These are phyloP conservation scores for Penicillium canescens DNA, from an alignment of 495 filamentous ascomycete species.

Conservation along the genomic window DNA sequence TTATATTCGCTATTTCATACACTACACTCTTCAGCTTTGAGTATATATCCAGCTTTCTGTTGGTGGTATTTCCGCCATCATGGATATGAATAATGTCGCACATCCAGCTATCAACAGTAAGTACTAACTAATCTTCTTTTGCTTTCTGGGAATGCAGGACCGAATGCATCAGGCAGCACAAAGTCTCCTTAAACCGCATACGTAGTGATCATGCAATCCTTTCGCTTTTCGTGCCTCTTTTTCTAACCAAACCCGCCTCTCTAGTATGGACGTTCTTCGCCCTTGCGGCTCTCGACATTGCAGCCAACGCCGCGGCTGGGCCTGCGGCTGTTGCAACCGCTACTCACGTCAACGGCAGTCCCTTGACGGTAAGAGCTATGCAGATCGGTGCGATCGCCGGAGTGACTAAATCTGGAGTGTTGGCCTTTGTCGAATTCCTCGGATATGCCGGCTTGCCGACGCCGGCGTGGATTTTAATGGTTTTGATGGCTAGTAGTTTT, in stretches of 20 bases:
- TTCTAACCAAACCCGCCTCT: neutral
- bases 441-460: constrained; percentile 14
- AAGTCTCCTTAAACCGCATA: too few relatives aligned
- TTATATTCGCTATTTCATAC: neutral
- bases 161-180: too few relatives aligned
- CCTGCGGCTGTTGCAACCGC: constrained; percentile 19
- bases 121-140: neutral
- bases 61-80: neutral
- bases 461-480: constrained; percentile 12
- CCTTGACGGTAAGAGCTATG: constrained; percentile 10
- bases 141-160: too few relatives aligned
- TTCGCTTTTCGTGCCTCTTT: too few relatives aligned
- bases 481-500: constrained; percentile 17
- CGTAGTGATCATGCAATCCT: too few relatives aligned
- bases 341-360: constrained; percentile 14
- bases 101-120: constrained; percentile 14
- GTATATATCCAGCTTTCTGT: neutral
- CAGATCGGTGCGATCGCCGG: constrained; percentile 16
- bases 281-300: constrained; percentile 16
- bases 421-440: constrained; percentile 14
- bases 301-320: constrained; percentile 16
- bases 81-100: neutral
- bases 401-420: constrained; percentile 14
- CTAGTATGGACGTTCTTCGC: constrained; percentile 18
- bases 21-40: neutral